A percentile compares a stretch with the other conserved stretches of the same genome.
phyloP scores from a whole-genome alignment of 2,329 filamentous ascomycete species.

The Fusarium albidum region DNA sequence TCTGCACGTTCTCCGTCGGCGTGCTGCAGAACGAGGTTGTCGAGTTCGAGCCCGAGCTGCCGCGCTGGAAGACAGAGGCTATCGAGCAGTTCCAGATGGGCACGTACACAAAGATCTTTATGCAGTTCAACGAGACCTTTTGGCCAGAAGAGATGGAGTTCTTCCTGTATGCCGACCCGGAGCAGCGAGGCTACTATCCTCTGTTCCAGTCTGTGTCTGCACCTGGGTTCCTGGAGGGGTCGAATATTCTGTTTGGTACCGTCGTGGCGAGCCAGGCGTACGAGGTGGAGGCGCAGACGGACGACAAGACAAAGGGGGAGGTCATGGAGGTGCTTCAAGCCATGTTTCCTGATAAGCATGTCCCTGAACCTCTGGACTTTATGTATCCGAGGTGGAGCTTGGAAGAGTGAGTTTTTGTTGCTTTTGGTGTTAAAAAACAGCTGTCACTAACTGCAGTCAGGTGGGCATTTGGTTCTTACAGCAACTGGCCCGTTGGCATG shows the following conservation, averaged over 20 bases:
- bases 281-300: constrained; percentile 65
- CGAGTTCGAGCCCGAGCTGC: constrained; percentile 65
- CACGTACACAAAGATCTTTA: constrained; percentile 77
- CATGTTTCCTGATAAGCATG: constrained; percentile 66
- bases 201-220: constrained; percentile 70
- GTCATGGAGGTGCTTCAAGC: constrained; percentile 63
- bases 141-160: constrained; percentile 60
- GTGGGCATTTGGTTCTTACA: constrained; percentile 68
- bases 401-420: constrained; percentile 31
- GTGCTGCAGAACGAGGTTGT: constrained; percentile 71
- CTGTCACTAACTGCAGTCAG: constrained; percentile 19
- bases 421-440: rapidly evolving
- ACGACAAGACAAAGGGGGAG: constrained; percentile 64
- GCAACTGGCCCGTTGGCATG: constrained; percentile 72
- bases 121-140: constrained; percentile 73
- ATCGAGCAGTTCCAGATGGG: constrained; percentile 74
- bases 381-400: constrained; percentile 57
- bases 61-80: constrained; percentile 69
- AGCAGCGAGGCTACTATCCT: constrained; percentile 56
- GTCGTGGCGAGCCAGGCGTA: constrained; percentile 44
- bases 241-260: constrained; percentile 72
- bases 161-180: constrained; percentile 55
- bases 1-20: constrained; percentile 73
- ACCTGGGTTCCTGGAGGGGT: constrained; percentile 65
- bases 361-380: constrained; percentile 69